Percentiles rank a stretch among this genome's conserved stretches.
These are phyloP conservation scores for Penicillium verhagenii DNA, from an alignment of 495 filamentous ascomycete species.

Conservation along the genomic window DNA sequence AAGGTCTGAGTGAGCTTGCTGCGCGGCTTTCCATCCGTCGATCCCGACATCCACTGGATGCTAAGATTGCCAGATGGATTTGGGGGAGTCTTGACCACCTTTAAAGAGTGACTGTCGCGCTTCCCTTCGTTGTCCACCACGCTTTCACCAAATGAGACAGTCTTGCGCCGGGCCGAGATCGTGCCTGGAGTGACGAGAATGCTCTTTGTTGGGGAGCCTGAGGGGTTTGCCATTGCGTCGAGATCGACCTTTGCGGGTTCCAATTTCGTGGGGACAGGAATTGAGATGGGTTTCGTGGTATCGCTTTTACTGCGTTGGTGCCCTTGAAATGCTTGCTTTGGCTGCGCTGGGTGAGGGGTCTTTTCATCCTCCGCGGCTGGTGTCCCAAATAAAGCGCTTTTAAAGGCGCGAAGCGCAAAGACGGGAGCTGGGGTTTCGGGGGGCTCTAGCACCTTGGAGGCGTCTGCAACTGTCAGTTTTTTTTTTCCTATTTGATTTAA, in stretches of 20 bases:
- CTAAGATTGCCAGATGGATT: slow-evolving; percentile 59
- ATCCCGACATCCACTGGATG: slow-evolving; percentile 60
- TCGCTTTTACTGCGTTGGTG: slow-evolving; percentile 27
- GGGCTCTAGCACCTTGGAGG: slow-evolving; percentile 52
- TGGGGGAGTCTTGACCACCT: slow-evolving; percentile 30
- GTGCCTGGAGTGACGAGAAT: slow-evolving; percentile 92
- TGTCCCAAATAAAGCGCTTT: slow-evolving; percentile 87
- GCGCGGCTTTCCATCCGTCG: slow-evolving; percentile 47
- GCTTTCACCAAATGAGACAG: slow-evolving; percentile 81
- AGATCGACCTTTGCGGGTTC: slow-evolving; percentile 25
- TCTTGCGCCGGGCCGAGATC: slow-evolving; percentile 73
- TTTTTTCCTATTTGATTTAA: slow-evolving; percentile 13
- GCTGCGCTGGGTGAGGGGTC: slow-evolving; percentile 11
- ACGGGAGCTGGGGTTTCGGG: slow-evolving; percentile 93
- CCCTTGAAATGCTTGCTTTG: slow-evolving; percentile 20
- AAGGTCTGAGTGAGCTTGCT: slow-evolving; percentile 48
- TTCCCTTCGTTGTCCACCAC: slow-evolving; percentile 62
- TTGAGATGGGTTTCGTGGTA: slow-evolving; percentile 15
- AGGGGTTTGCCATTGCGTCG: slow-evolving; percentile 32
- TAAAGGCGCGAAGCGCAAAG: slow-evolving; percentile 91
- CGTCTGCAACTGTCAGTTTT: slow-evolving; percentile 23
- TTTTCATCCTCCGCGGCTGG: slow-evolving; percentile 54
- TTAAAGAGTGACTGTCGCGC: slow-evolving; percentile 32
- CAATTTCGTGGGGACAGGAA: slow-evolving; percentile 18
- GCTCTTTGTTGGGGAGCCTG: slow-evolving; percentile 66